These are phyloP conservation scores for Phylloporus arenicola DNA, from an alignment of 768 basidiomycete species.

Conservation along the genomic window DNA sequence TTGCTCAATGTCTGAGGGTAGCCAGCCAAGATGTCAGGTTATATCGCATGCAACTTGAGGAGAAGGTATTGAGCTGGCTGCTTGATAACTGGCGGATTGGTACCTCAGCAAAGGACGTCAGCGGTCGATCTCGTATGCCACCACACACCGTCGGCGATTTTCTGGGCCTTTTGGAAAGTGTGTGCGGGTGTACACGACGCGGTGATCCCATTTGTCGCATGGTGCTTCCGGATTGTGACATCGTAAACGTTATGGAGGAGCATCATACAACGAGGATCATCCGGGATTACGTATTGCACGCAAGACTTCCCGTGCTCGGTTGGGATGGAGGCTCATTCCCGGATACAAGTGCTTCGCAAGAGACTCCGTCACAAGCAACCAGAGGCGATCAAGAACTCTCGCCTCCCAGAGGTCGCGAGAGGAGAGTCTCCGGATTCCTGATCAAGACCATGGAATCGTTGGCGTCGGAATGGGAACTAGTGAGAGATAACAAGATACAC, in stretches of 20 bases:
- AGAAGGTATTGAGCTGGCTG: conserved; percentile 81
- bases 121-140: conserved; percentile 40
- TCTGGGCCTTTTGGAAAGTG: conserved; percentile 53
- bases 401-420: conserved; percentile 54
- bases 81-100: conserved; percentile 60
- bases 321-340: conserved; percentile 6
- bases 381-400: conserved; percentile 30
- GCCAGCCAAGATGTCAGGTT: conserved; percentile 78
- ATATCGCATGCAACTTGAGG: conserved; percentile 81
- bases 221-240: conserved; percentile 63
- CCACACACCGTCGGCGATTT: conserved; percentile 56
- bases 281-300: conserved; percentile 64
- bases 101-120: conserved; percentile 34
- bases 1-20: conserved; percentile 61
- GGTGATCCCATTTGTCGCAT: conserved; percentile 43
- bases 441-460: conserved; percentile 56
- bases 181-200: conserved; percentile 51
- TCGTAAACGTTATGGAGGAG: conserved; percentile 57
- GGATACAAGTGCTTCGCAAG: neutral
- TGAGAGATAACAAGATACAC: conserved; percentile 28
- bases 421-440: conserved; percentile 57
- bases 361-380: conserved; percentile 3
- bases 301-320: conserved; percentile 48
- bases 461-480: conserved; percentile 43
- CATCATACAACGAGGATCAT: conserved; percentile 55